Conservation (phyloP, 2,329 filamentous ascomycete genomes). For the Colletotrichum tamarilloi region DNA sequence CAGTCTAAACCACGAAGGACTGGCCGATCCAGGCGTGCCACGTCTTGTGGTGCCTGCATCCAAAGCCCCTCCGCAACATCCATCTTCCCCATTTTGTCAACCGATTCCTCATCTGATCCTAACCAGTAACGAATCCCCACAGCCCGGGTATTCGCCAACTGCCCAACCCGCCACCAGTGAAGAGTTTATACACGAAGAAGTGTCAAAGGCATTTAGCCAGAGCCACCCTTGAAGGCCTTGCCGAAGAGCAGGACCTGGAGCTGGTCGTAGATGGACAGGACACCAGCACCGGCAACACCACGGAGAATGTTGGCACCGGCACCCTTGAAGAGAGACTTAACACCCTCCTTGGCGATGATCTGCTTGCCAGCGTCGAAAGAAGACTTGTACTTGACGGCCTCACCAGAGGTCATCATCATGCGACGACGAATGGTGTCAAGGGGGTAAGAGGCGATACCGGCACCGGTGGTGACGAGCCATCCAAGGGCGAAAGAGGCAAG, state of each 20-base stretch:
- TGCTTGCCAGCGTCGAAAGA: conserved; percentile 95
- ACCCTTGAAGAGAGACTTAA: conserved; percentile 99
- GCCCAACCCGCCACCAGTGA: conserved; percentile 43
- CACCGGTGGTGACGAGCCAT: conserved; percentile 99
- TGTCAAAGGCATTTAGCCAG: conserved; percentile 56
- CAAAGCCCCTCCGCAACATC: conserved; percentile 60
- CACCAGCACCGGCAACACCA: conserved; percentile 99
- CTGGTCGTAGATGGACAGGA: conserved; percentile 99
- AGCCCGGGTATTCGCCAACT: conserved; percentile 47
- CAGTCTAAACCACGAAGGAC: conserved; percentile 59
- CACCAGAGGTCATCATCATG: conserved; percentile 99
- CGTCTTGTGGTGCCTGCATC: conserved; percentile 50
- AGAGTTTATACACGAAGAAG: conserved; percentile 56
- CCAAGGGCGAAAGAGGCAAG: conserved; percentile 98
- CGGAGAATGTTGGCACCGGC: conserved; percentile 99
- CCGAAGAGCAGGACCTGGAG: conserved; percentile 99
- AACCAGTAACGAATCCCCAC: conserved; percentile 43
- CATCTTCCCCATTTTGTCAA: conserved; percentile 58
- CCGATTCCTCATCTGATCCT: conserved; percentile 43
- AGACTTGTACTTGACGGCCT: conserved; percentile 99
- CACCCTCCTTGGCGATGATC: conserved; percentile 97
- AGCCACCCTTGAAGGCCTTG: conserved; percentile 92
- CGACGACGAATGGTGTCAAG: conserved; percentile 99
- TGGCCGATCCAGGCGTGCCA: conserved; percentile 47
- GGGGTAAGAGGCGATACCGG: conserved; percentile 99